Base-by-base conservation (phyloP, 352 stramenopile genomes). In the Pythium diclinum region DNA sequence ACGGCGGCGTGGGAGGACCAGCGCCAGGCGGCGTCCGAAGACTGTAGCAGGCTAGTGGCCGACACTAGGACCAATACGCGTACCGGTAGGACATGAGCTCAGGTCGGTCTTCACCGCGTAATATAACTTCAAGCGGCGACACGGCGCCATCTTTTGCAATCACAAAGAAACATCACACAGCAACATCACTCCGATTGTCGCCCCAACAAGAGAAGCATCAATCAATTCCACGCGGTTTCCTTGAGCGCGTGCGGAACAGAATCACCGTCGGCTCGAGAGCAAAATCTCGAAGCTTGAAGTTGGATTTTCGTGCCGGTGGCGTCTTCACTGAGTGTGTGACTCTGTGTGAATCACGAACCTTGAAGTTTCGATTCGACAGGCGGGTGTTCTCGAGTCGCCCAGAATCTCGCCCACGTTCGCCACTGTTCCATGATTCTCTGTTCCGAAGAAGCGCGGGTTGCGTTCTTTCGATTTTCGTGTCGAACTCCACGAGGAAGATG, bases 21-120 rank as follows among this genome's bases (percentile, higher is more conserved):
- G 38, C 53, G 8, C 38, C 25, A 3, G 40, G 63, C 19, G 56
- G 48, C 56, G 58, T 65, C 11, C 59, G 65, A 23, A 67, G 59
- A 55, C 61, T 69, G 23, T 69, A 62, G 56, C 23, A 21, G 8
- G 21, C 32, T 7, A 49, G 25, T 28, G 25, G 25, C 25, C 25
- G 25, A 28, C 25, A 3, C 25, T 28, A 28, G 25, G 25, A 28
- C 25, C 11, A 1, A 42, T 42, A 10, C 34, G 34, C 4, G 25
- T 28, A 28, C 25, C 25, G 25, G 25, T 28, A 28, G 25, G 25
- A 28, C 25, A 28, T 28, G 25, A 28, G 25, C 25, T 28, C 25
- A 28, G 25, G 25, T 28, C 25, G 25, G 25, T 28, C 25, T 28
- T 0, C 4, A 28, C 33, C 42, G n/a, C 42, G 42, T 49, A 49